phyloP scores from a whole-genome alignment of 768 basidiomycete species.

The Pleurotus cornucopiae region DNA sequence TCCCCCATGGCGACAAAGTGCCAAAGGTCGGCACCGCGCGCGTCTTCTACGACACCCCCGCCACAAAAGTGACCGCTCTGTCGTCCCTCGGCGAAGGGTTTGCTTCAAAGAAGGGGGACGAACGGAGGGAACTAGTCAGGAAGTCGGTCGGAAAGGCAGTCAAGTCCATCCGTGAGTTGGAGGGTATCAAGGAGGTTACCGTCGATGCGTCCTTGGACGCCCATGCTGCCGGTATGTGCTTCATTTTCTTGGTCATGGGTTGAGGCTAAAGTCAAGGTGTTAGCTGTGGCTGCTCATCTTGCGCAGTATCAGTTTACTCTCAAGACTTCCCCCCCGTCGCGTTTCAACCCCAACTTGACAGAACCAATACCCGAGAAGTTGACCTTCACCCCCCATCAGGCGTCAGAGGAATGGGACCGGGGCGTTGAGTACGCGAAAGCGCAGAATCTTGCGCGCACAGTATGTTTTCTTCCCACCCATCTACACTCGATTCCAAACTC shows the following conservation, averaged over 20 bases:
- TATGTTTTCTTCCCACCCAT: conserved; percentile 21
- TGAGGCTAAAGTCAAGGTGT: conserved; percentile 4
- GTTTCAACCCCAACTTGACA: conserved; percentile 57
- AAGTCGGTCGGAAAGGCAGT: conserved; percentile 71
- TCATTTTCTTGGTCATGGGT: background rate
- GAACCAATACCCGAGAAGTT: conserved; percentile 48
- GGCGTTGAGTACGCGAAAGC: conserved; percentile 72
- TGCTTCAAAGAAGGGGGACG: conserved; percentile 35
- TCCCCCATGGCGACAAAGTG: conserved; percentile 45
- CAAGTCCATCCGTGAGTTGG: conserved; percentile 57
- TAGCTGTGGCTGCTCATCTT: conserved; percentile 77
- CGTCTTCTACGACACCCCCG: conserved; percentile 56
- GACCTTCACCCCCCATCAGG: conserved; percentile 38
- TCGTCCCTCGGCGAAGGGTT: conserved; percentile 59
- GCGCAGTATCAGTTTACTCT: conserved; percentile 74
- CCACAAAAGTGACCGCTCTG: conserved; percentile 44
- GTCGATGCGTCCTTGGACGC: conserved; percentile 66
- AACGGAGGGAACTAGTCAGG: conserved; percentile 62
- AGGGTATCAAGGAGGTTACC: conserved; percentile 56
- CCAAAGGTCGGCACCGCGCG: conserved; percentile 62
- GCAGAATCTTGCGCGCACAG: conserved; percentile 79
- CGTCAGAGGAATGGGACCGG: conserved; percentile 63
- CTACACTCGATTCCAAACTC: background rate
- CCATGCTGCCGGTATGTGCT: conserved; percentile 67
- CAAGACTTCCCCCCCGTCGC: conserved; percentile 67